Evolutionary conservation across 1,139 yeast genomes (phyloP).

Genomic region (Saccharomyces hybrid): DNA sequence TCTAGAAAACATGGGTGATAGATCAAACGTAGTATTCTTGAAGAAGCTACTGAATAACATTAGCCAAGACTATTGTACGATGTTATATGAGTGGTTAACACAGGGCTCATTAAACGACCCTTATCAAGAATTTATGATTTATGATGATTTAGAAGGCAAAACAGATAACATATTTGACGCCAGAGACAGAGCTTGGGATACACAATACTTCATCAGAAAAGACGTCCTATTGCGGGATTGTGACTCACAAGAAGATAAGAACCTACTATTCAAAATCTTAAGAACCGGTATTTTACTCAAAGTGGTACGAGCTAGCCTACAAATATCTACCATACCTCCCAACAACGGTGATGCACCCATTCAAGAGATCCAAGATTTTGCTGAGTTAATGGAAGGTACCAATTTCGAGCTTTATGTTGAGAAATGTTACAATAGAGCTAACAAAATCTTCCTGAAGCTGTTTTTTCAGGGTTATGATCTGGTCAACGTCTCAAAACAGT

Average conservation of each 20-base stretch:
- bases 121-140: slow-evolving; percentile 72
- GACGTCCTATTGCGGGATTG: slow-evolving; percentile 74
- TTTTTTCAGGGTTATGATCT: slow-evolving; percentile 57
- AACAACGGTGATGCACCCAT: not conserved
- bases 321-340: slow-evolving; percentile 6
- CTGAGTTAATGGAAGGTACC: slow-evolving; percentile 46
- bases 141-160: slow-evolving; percentile 31
- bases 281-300: slow-evolving; percentile 81
- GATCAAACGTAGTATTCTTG: slow-evolving; percentile 46
- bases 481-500: slow-evolving; percentile 38
- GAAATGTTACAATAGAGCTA: slow-evolving; percentile 63
- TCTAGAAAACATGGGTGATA: slow-evolving; percentile 59
- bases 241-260: slow-evolving; percentile 31
- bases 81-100: slow-evolving; percentile 72
- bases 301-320: slow-evolving; percentile 36
- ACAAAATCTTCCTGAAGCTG: slow-evolving; percentile 50
- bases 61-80: slow-evolving; percentile 55
- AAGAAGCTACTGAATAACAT: slow-evolving; percentile 48
- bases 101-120: slow-evolving; percentile 74
- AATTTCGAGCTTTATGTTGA: slow-evolving; percentile 53
- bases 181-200: slow-evolving; percentile 81
- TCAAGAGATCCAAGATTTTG: slow-evolving; percentile 9
- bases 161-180: slow-evolving; percentile 33
- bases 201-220: slow-evolving; percentile 62
- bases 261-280: slow-evolving; percentile 45